Evolutionary conservation across 176 grass and related monocot species (phyloP).

Genomic region (Alopecurus myosuroides): DNA sequence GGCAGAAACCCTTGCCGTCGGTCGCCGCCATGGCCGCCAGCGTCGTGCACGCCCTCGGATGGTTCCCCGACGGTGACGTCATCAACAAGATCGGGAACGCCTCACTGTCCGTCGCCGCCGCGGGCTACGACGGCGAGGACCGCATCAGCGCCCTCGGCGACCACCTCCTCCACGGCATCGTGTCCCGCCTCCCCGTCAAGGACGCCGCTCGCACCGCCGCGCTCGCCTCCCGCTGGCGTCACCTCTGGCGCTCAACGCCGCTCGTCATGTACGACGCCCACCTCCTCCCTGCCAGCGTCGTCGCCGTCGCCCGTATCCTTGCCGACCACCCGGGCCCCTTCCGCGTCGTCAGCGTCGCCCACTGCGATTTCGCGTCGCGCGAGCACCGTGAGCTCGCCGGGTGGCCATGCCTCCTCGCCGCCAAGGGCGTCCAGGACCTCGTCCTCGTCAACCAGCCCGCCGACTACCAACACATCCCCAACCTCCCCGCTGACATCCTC

Average conservation of each 20-base stretch:
- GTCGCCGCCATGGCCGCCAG: neutral
- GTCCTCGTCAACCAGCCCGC: neutral
- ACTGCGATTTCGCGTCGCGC: neutral
- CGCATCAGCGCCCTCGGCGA: neutral
- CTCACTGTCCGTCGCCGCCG: neutral
- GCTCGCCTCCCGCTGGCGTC: no score
- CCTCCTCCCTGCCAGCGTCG: neutral
- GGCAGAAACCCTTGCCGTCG: neutral
- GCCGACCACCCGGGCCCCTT: slow-evolving; percentile 4
- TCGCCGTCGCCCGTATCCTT: neutral
- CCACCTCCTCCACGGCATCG: neutral
- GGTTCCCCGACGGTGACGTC: neutral
- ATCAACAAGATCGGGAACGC: neutral
- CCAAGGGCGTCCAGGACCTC: neutral
- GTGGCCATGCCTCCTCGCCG: slow-evolving; percentile 6
- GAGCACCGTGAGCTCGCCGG: neutral
- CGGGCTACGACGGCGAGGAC: neutral
- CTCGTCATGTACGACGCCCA: neutral
- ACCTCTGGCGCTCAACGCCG: no score
- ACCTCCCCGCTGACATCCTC: neutral
- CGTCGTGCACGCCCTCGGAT: neutral
- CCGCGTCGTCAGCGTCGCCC: neutral
- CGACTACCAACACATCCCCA: neutral
- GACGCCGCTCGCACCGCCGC: no score
- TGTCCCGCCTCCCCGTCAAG: neutral